Evolutionary conservation across 2,329 filamentous ascomycete genomes (phyloP).

Genomic region (Thielaviopsis euricoi): DNA sequence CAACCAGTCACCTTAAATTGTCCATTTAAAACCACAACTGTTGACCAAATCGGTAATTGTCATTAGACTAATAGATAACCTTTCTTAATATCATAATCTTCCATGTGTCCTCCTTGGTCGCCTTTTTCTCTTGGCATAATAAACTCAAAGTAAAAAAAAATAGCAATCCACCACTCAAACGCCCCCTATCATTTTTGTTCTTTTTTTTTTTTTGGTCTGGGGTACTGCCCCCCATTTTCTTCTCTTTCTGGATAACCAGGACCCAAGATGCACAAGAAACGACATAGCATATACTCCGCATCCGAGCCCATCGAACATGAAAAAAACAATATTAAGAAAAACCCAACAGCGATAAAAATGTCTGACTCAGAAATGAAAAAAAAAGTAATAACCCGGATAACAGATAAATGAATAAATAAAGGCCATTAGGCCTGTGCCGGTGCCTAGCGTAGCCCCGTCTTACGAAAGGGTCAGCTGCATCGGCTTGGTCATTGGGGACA

Average conservation of each 20-base stretch:
- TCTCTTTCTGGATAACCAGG: no score
- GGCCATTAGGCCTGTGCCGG: no score
- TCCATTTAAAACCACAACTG: neutral
- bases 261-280: no score
- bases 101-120: neutral
- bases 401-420: no score
- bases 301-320: no score
- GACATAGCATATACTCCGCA: no score
- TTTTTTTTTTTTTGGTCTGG: neutral
- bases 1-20: no score
- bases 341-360: neutral
- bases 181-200: neutral
- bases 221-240: no score
- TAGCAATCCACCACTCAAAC: neutral
- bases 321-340: neutral
- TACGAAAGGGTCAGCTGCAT: no score
- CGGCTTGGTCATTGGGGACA: no score
- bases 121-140: neutral
- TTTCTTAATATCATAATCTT: slow-evolving; percentile 5
- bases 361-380: neutral
- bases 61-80: slow-evolving; percentile 4
- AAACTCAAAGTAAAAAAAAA: slow-evolving; percentile 1
- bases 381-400: neutral
- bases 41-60: slow-evolving; percentile 1
- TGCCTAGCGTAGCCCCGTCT: no score